Evolutionary conservation across 2,329 filamentous ascomycete species (phyloP).

Genomic region (Hortaea werneckii): DNA sequence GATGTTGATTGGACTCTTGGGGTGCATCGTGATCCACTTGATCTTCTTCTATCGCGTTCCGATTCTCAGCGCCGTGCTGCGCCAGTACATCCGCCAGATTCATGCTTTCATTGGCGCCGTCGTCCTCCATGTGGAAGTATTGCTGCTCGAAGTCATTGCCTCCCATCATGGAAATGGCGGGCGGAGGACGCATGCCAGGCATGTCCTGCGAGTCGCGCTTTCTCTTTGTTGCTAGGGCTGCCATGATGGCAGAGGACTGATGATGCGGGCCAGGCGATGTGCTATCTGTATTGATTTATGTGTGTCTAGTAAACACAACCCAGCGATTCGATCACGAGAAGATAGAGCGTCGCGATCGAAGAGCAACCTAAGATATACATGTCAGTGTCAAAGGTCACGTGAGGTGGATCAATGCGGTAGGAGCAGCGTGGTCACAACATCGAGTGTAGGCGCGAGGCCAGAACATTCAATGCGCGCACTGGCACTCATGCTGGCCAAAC

Average conservation of each 20-base stretch:
- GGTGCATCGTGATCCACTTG: slow-evolving; percentile 38
- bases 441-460: no score
- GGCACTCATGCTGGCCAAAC: no score
- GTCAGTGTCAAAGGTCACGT: no score
- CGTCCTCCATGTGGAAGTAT: slow-evolving; percentile 22
- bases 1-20: slow-evolving; percentile 22
- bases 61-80: slow-evolving; percentile 17
- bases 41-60: slow-evolving; percentile 8
- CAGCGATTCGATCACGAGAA: no score
- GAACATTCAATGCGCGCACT: no score
- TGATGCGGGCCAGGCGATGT: no score
- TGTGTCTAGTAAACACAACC: no score
- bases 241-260: slow-evolving; percentile 7
- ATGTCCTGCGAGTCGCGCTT: slow-evolving; percentile 38
- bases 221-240: slow-evolving; percentile 30
- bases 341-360: no score
- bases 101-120: slow-evolving; percentile 29
- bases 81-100: slow-evolving; percentile 27
- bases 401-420: no score
- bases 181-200: slow-evolving; percentile 28
- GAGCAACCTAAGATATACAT: no score
- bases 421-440: no score
- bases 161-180: slow-evolving; percentile 11
- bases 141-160: slow-evolving; percentile 24
- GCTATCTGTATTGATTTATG: no score